Percentiles rank a stretch among this genome's conserved stretches.
phyloP scores from a whole-genome alignment of 2,329 filamentous ascomycete genomes.

The Xylariaceae sp. region DNA sequence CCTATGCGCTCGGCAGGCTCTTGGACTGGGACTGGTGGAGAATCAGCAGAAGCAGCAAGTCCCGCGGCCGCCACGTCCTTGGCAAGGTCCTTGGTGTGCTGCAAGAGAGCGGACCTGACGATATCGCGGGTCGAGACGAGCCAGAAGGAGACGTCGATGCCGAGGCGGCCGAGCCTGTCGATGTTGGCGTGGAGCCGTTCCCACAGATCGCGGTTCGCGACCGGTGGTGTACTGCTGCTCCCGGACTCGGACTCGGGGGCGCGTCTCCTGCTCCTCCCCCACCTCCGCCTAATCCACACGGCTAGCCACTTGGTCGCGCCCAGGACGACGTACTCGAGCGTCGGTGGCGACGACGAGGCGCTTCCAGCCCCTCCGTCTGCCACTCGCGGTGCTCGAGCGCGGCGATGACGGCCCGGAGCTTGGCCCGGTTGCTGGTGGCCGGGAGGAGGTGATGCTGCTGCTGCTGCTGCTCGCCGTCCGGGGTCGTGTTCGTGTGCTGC shows the following conservation, averaged over 20 bases:
- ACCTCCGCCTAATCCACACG: slow-evolving; percentile 36
- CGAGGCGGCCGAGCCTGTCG: slow-evolving; percentile 14
- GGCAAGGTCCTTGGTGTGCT: slow-evolving; percentile 20
- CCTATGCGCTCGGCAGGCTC: too few species aligned
- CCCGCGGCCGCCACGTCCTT: slow-evolving; percentile 20
- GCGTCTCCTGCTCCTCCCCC: slow-evolving; percentile 30
- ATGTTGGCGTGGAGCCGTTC: slow-evolving; percentile 32
- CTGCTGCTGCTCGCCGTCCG: slow-evolving; percentile 30
- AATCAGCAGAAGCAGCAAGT: too few species aligned
- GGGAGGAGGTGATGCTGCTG: too few species aligned
- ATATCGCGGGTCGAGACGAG: slow-evolving; percentile 14
- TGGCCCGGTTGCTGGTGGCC: slow-evolving; percentile 40
- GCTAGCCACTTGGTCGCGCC: slow-evolving; percentile 37
- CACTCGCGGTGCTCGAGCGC: slow-evolving; percentile 39
- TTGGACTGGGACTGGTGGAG: too few species aligned
- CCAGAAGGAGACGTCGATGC: slow-evolving; percentile 28
- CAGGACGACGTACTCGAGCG: slow-evolving; percentile 39
- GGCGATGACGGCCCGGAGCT: slow-evolving; percentile 38
- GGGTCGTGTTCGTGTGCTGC: slow-evolving; percentile 31
- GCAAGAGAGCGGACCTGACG: slow-evolving; percentile 18
- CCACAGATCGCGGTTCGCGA: slow-evolving; percentile 41
- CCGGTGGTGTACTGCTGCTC: slow-evolving; percentile 12
- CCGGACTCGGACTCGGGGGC: too few species aligned
- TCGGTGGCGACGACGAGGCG: slow-evolving; percentile 44
- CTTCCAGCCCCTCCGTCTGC: slow-evolving; percentile 35